Evolutionary conservation across 176 grass and related monocot species (phyloP).

Genomic region (Ananas comosus): DNA sequence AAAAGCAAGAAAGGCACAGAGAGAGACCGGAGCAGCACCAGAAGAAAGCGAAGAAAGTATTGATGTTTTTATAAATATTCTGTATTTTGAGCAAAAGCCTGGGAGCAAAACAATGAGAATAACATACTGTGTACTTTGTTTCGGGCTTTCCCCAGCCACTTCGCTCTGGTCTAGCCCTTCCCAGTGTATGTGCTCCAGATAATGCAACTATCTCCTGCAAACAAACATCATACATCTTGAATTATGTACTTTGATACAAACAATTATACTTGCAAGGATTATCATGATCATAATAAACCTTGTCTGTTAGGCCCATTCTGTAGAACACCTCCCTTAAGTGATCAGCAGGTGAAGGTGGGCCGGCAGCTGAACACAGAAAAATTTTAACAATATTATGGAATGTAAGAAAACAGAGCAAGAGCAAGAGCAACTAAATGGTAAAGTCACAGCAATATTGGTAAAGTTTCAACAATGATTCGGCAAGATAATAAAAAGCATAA

Average conservation of each 20-base stretch:
- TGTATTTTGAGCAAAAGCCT: too few relatives aligned
- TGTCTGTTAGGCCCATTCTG: slow-evolving; percentile 93
- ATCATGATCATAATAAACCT: slow-evolving; percentile 33
- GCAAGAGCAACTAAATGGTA: too few relatives aligned
- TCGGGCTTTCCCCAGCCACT: slow-evolving; percentile 99
- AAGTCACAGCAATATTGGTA: too few relatives aligned
- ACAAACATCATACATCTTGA: slow-evolving; percentile 13
- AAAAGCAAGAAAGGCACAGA: too few relatives aligned
- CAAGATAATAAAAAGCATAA: too few relatives aligned
- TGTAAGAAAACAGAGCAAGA: neutral
- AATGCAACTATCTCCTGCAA: slow-evolving; percentile 86
- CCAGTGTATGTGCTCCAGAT: slow-evolving; percentile 97
- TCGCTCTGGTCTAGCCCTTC: slow-evolving; percentile 77
- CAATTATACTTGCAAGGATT: neutral
- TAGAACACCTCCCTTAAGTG: slow-evolving; percentile 92
- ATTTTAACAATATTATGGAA: slow-evolving; percentile 10
- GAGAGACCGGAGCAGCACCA: too few relatives aligned
- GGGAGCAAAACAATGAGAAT: neutral
- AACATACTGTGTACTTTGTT: slow-evolving; percentile 90
- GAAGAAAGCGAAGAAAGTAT: too few relatives aligned
- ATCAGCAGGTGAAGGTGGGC: slow-evolving; percentile 69
- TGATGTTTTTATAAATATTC: too few relatives aligned
- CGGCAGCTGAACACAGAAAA: slow-evolving; percentile 48
- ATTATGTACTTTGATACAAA: slow-evolving; percentile 8
- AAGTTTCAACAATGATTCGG: too few relatives aligned